These are phyloP conservation scores for Vanderwaltozyma yarrowii DNA, from an alignment of 805 yeast genomes.

Conservation along the genomic window DNA sequence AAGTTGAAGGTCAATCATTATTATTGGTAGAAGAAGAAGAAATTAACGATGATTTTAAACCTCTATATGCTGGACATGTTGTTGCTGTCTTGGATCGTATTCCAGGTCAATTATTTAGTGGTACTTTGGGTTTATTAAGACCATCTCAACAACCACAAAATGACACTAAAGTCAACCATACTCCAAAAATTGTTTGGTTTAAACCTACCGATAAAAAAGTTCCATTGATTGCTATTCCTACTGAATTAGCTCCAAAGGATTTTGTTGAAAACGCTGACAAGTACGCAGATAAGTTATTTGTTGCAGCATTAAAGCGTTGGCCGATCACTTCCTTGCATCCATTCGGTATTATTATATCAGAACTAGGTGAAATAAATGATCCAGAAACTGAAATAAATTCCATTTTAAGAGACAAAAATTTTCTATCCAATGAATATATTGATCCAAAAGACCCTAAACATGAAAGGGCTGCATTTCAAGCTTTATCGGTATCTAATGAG, in stretches of 20 bases:
- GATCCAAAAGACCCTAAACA: constrained; percentile 30
- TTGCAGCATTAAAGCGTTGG: constrained; percentile 96
- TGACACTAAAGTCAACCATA: constrained; percentile 25
- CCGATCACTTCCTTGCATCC: constrained; percentile 98
- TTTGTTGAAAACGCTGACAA: constrained; percentile 86
- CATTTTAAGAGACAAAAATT: constrained; percentile 78
- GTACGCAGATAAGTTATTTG: constrained; percentile 73
- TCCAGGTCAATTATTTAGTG: constrained; percentile 92
- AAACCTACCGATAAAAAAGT: constrained; percentile 98
- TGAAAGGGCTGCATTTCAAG: constrained; percentile 23
- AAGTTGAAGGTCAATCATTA: constrained; percentile 94
- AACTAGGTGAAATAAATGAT: constrained; percentile 72
- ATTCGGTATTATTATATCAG: constrained; percentile 85
- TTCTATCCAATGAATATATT: constrained; percentile 72
- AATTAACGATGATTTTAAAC: constrained; percentile 84
- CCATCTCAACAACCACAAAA: constrained; percentile 85
- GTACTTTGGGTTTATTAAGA: constrained; percentile 85
- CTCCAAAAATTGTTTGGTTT: constrained; percentile 88
- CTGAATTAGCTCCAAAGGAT: constrained; percentile 94
- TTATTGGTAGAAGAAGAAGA: constrained; percentile 91
- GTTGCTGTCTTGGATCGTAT: constrained; percentile 97
- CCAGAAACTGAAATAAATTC: constrained; percentile 76
- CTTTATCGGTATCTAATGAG: constrained; percentile 14
- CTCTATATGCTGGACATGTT: constrained; percentile 94
- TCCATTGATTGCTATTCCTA: constrained; percentile 97